Evolutionary conservation across 108 stramenopile species (phyloP), one percentile per base, ranked within the genome.

Genomic region (Pseudonitzschia pungens): DNA sequence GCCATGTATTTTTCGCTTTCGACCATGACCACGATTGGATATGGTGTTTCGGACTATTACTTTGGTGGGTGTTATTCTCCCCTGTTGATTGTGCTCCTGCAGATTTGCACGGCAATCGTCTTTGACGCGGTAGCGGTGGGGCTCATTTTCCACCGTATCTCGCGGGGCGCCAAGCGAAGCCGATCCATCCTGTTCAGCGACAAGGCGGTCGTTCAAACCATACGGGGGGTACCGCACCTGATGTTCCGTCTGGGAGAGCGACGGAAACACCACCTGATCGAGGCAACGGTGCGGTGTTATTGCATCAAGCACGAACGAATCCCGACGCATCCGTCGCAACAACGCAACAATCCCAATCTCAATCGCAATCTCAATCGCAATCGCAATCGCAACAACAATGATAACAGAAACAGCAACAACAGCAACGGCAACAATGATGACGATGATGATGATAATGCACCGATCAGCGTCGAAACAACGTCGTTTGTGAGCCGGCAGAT

Each of bases 191-290:
- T 96, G 2, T 98, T 99, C 72, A 89, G 84, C 43, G 88, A 97
- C 66, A 82, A 90, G 56, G 96, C 97, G 3, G 79, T 94, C 0
- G 77, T 99, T 53, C 82, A 89, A 10, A 66, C 86, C 41, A 88
- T 98, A 11, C 55, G 88, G 18, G 97, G 94, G 7, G 65, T 82
- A 29, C 83, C 82, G 54, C 94, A 96, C 77, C 83, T 97, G 69
- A 95, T 96, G 93, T 97, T 98, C 73, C 96, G 96, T 22, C 77
- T 98, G 27, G 95, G 92, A 12, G 98, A 99, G 70, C 73, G 97
- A 65, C 69, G 97, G 50, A 91, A 91, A 58, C 94, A 93, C 62
- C 95, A 95, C 74, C 82, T 99, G 24, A 88, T 97, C 41, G 96
- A 96, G 59, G 94, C 95, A 14, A 89, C 88, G 29, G 90, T 99